Evolutionary conservation across 78 protist species (phyloP).

Genomic region (Cavenderia fasciculata): DNA sequence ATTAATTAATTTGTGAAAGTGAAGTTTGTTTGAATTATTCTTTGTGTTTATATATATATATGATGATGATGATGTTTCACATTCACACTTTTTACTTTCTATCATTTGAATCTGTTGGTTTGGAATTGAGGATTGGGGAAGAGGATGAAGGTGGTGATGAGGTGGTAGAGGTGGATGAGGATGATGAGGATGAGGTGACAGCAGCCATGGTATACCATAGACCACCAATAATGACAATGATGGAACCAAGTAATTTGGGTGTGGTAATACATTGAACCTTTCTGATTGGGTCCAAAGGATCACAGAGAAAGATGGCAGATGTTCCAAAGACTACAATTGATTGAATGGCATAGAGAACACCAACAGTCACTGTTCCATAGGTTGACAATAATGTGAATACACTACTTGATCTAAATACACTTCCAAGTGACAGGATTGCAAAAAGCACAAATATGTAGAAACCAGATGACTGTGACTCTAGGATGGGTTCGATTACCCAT

Average conservation of each 20-base stretch:
- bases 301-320: constrained; percentile 46
- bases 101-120: too few species aligned
- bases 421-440: not conserved
- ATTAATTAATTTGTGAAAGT: too few species aligned
- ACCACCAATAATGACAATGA: constrained; percentile 13
- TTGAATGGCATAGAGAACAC: constrained; percentile 60
- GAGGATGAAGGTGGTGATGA: too few species aligned
- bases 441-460: too few species aligned
- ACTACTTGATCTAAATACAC: constrained; percentile 34
- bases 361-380: constrained; percentile 55
- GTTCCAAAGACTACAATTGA: constrained; percentile 27
- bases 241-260: constrained; percentile 37
- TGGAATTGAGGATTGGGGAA: too few species aligned
- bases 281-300: constrained; percentile 45
- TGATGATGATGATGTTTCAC: not conserved
- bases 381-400: constrained; percentile 10
- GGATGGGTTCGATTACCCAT: constrained; percentile 35
- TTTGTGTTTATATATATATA: not conserved
- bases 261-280: constrained; percentile 38
- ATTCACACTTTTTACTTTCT: not conserved
- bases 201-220: not conserved
- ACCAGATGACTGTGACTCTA: too few species aligned
- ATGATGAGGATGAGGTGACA: not conserved
- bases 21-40: too few species aligned
- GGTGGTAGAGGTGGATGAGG: not conserved